phyloP scores from a whole-genome alignment of 192 early-diverging fungal genomes.

The Dispira parvispora region DNA sequence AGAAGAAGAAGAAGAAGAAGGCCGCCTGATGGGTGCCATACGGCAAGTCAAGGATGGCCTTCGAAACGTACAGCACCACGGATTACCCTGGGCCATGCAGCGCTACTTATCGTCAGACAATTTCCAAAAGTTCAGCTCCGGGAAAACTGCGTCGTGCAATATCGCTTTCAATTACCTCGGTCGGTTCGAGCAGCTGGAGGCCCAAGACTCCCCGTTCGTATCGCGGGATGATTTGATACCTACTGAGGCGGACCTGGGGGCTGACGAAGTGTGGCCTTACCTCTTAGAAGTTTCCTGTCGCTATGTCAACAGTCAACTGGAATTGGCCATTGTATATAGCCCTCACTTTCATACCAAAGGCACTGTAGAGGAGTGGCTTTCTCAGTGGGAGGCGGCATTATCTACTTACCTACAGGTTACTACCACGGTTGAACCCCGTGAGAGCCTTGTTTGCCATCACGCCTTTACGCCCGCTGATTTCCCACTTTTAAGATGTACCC shows the following conservation, averaged over 20 bases:
- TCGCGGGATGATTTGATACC: no score
- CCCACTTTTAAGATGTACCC: not conserved
- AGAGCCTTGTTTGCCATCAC: not conserved
- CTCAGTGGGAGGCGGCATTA: not conserved
- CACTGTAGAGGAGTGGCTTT: not conserved
- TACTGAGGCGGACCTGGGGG: not conserved
- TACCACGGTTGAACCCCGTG: not conserved
- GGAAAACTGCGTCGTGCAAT: not conserved
- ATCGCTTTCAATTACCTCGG: slow-evolving; percentile 8
- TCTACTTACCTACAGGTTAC: not conserved
- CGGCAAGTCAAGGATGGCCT: slow-evolving; percentile 9
- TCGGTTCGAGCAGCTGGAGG: slow-evolving; percentile 5
- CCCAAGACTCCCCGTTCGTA: not conserved
- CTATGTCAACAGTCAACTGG: not conserved
- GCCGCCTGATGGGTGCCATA: not conserved
- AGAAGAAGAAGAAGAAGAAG: not conserved
- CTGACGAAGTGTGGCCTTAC: not conserved
- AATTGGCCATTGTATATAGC: not conserved
- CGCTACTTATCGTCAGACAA: not conserved
- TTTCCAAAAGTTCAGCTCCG: not conserved
- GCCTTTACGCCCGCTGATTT: not conserved
- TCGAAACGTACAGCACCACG: not conserved
- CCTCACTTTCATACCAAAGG: not conserved
- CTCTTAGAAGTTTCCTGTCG: not conserved
- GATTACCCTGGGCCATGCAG: slow-evolving; percentile 1